Evolutionary conservation across 306 rosid genomes (phyloP).

Genomic region (Sechiopsis laciniata): DNA sequence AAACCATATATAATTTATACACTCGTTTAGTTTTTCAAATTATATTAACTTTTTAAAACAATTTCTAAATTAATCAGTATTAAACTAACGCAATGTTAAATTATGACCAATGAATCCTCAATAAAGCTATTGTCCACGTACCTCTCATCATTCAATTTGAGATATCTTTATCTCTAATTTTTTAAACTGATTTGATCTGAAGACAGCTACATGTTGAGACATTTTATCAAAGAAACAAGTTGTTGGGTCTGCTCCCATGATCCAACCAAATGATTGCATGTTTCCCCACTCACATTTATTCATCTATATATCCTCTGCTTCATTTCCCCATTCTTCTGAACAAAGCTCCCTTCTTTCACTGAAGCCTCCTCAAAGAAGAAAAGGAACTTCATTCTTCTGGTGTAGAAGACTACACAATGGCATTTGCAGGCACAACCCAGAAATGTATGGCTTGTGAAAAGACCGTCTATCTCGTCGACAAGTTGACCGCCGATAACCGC

Average conservation of each 20-base stretch:
- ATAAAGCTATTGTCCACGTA: constrained; percentile 1
- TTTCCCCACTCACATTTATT: constrained; percentile 9
- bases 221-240: constrained; percentile 20
- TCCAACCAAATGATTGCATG: constrained; percentile 19
- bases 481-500: constrained; percentile 86
- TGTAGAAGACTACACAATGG: constrained; percentile 38
- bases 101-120: background rate
- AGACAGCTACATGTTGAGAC: constrained; percentile 20
- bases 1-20: background rate
- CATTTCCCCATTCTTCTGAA: constrained; percentile 2
- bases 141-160: constrained; percentile 8
- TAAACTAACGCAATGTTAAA: background rate
- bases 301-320: constrained; percentile 14
- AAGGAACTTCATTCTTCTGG: background rate
- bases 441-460: constrained; percentile 99
- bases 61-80: too few species aligned
- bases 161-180: constrained; percentile 10
- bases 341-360: constrained; percentile 1
- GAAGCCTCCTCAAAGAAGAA: constrained; percentile 8
- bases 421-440: constrained; percentile 99
- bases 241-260: constrained; percentile 15
- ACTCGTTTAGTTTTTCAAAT: background rate
- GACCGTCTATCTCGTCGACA: constrained; percentile 92
- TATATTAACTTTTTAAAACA: background rate
- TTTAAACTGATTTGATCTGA: background rate